Evolutionary conservation across 2,329 filamentous ascomycete genomes (phyloP).

Genomic region (Monascus ruber): DNA sequence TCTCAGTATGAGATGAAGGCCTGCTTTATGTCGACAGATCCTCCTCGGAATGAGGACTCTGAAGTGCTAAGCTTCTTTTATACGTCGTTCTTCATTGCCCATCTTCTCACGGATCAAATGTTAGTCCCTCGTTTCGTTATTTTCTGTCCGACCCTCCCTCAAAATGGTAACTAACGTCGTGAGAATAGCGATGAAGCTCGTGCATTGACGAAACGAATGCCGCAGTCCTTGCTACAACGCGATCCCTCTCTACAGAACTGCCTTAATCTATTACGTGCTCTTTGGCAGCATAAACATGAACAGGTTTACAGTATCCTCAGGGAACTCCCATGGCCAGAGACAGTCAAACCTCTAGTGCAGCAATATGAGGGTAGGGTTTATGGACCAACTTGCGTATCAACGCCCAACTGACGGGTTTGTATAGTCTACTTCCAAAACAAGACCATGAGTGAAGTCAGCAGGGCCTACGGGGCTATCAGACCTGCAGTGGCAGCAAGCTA

Average conservation of each 20-base stretch:
- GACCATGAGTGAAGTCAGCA: slow-evolving; percentile 26
- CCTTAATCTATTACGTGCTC: slow-evolving; percentile 23
- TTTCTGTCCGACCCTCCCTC: neutral
- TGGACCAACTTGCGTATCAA: neutral
- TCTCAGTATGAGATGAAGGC: slow-evolving; percentile 25
- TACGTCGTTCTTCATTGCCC: slow-evolving; percentile 27
- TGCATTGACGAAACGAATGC: slow-evolving; percentile 27
- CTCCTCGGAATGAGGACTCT: slow-evolving; percentile 10
- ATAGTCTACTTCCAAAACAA: slow-evolving; percentile 28
- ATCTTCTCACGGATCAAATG: slow-evolving; percentile 30
- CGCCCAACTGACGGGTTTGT: neutral
- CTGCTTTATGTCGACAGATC: slow-evolving; percentile 15
- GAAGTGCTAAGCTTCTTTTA: slow-evolving; percentile 27
- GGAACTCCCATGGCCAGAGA: slow-evolving; percentile 22
- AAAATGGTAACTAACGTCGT: slow-evolving; percentile 2
- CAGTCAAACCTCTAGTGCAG: slow-evolving; percentile 18
- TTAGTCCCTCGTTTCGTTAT: slow-evolving; percentile 10
- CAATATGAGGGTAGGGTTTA: slow-evolving; percentile 25
- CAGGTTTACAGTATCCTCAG: slow-evolving; percentile 26
- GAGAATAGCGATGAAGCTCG: slow-evolving; percentile 26
- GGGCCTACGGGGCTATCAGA: slow-evolving; percentile 29
- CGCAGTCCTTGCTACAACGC: slow-evolving; percentile 14
- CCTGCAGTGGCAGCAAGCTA: slow-evolving; percentile 24
- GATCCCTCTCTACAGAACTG: slow-evolving; percentile 25
- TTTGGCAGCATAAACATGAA: slow-evolving; percentile 27